Base-by-base conservation (phyloP, 352 stramenopile species). In the Lagenidium giganteum region DNA sequence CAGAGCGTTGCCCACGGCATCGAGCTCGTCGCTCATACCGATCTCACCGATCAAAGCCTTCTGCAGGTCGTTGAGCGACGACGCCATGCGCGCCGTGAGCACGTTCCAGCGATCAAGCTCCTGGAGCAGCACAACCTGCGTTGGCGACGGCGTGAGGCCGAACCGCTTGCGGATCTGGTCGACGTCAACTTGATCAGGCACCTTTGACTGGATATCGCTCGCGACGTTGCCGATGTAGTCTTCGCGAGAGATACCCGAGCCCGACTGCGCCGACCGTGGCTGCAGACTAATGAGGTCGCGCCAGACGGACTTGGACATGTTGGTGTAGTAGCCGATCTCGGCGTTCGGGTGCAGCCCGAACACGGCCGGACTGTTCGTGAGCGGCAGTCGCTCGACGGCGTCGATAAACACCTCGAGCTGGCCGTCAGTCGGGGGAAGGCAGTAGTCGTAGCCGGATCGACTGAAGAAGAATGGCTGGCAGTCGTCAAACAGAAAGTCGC, bases 261-360 rank as follows among this genome's bases (percentile, higher is more conserved):
- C 81, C 0, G 74, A 87, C 16, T 75, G 65, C 3, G 80, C 77
- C 0, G 79, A 92, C 2, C 89, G 76, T 3, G 93, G 92, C 61
- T 98, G 94, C 5, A 98, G 56, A 14, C 67, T 86, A 43, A 98
- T 96, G 4, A 98, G 55, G 50, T 98, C 87, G 8, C 76, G 69
- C 89, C 91, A 98, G 25, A 98, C 92, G 3, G 68, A 83, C 65
- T 96, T 97, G 42, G 90, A 96, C 67, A 95, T 95, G 51, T 96
- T 96, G 18, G 79, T 97, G 54, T 96, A 96, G 67, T 98, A 98
- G 13, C 88, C 87, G 44, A 98, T 98, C 67, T 98, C 94, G 3
- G 94, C 94, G 54, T 98, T 98, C 12, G 94, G 87, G 50, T 98
- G 92, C 13, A 98, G 70, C 1, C 94, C 94, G 77, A 98, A 98